A percentile compares a stretch with the other conserved stretches of the same genome.
Evolutionary conservation across 257 asterid species (phyloP).

Genomic region (Nicotiana noctiflora): DNA sequence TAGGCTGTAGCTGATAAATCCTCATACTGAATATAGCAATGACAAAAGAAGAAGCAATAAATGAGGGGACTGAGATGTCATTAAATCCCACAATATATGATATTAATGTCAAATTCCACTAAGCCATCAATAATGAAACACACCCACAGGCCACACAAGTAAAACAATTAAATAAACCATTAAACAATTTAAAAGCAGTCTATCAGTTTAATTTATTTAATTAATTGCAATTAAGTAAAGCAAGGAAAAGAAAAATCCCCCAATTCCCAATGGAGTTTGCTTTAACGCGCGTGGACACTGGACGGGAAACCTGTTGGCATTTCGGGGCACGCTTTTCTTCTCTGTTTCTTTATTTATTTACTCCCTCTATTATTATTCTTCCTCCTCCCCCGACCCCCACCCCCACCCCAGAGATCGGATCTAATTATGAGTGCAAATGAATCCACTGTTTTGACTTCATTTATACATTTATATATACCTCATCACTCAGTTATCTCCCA

Average conservation of each 20-base stretch:
- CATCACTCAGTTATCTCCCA: neutral
- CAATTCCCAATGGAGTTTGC: neutral
- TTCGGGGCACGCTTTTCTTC: slow-evolving; percentile 35
- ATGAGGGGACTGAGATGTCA: neutral
- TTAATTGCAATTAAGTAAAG: neutral
- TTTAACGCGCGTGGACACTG: slow-evolving; percentile 34
- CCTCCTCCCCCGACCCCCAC: neutral
- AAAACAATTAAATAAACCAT: neutral
- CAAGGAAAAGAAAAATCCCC: neutral
- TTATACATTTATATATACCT: neutral
- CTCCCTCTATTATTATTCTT: slow-evolving; percentile 1
- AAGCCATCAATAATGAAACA: slow-evolving; percentile 3
- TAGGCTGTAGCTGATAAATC: neutral
- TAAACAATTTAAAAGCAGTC: neutral
- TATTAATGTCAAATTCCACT: neutral
- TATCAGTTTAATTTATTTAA: neutral
- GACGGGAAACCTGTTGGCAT: slow-evolving; percentile 39
- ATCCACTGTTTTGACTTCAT: slow-evolving; percentile 1
- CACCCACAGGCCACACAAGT: neutral
- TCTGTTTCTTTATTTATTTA: slow-evolving; percentile 9
- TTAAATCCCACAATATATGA: neutral
- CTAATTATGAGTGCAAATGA: slow-evolving; percentile 2
- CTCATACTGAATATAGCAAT: neutral
- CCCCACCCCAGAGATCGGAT: neutral
- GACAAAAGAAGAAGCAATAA: neutral